Conservation (phyloP, 768 basidiomycete genomes). For the Pleurotus citrinopileatus region DNA sequence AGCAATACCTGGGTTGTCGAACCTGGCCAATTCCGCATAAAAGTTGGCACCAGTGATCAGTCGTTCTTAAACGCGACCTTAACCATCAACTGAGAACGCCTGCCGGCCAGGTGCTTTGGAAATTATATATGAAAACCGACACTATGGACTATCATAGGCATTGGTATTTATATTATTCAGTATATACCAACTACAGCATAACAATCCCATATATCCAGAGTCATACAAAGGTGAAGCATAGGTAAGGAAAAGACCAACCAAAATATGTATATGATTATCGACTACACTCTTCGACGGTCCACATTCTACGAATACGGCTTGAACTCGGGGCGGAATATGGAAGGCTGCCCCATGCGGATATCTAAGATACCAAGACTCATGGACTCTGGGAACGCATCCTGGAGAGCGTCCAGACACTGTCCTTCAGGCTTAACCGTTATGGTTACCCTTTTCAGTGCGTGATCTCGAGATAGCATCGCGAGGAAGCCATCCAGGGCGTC, state of each 20-base stretch:
- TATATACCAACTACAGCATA: too few relatives aligned
- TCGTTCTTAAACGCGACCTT: constrained; percentile 45
- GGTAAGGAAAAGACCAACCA: too few relatives aligned
- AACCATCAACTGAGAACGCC: constrained; percentile 35
- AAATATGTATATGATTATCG: too few relatives aligned
- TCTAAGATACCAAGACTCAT: not conserved
- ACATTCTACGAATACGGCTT: not conserved
- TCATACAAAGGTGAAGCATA: too few relatives aligned
- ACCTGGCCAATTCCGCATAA: constrained; percentile 55
- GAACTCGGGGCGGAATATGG: not conserved
- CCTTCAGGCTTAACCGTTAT: not conserved
- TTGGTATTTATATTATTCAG: too few relatives aligned
- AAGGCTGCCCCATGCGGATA: not conserved
- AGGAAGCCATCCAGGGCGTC: not conserved
- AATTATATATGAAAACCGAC: too few relatives aligned
- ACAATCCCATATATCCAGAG: too few relatives aligned
- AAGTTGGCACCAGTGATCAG: constrained; percentile 63
- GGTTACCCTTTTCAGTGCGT: not conserved
- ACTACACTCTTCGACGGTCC: too few relatives aligned
- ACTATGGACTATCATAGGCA: too few relatives aligned
- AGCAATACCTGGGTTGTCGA: constrained; percentile 56
- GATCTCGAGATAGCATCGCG: not conserved
- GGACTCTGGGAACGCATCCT: not conserved
- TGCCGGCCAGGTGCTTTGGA: too few relatives aligned
- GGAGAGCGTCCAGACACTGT: not conserved